Base-by-base conservation (phyloP, 306 rosid species). In the Phaseolus lunatus region DNA sequence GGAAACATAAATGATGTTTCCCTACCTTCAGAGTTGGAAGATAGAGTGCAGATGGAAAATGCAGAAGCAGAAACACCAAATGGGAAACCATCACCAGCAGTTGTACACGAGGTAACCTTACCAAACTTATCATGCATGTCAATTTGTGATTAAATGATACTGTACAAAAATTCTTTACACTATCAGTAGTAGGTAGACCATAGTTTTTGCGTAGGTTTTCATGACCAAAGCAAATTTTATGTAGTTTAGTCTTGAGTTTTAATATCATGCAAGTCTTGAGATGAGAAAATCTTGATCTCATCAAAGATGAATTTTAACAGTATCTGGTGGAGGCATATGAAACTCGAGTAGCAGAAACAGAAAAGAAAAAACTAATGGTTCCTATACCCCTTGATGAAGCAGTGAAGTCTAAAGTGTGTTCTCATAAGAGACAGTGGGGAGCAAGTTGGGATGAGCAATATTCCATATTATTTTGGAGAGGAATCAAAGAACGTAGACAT, bases 251-350 rank as follows among this genome's bases (percentile, higher is more conserved):
- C 8, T 62, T 13, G 45, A 43, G 37, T 67, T 67, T 61, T n/a
- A 29, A 73, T 59, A 20, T 8, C 41, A 73, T 22, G 26, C 7
- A 11, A 31, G 13, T 23, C 4, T 47, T 3, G 61, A 50, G 45
- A 16, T 11, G 18, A 47, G 71, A 75, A 56, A 53, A 13, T 45
- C 16, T 4, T 50, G 26, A 8, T 81, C 64, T 78, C 50, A 74
- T 7, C 37, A 50, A 39, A 27, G 16, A 68, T 69, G 59, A 78
- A 69, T 70, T 54, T 68, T 33, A 59, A 67, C 94, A 95, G 96
- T 92, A 92, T 84, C 82, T 96, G 45, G 98, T 91, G 84, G 99
- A 88, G 82, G 91, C 96, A 23, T 92, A 91, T 29, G 99, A 92
- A 77, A 82, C 92, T 27, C 74, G 73, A 71, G 96, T 86, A 66